Percentiles rank a stretch among this genome's conserved stretches.
phyloP scores from a whole-genome alignment of 352 stramenopile genomes.

The Pythium scleroteichum region DNA sequence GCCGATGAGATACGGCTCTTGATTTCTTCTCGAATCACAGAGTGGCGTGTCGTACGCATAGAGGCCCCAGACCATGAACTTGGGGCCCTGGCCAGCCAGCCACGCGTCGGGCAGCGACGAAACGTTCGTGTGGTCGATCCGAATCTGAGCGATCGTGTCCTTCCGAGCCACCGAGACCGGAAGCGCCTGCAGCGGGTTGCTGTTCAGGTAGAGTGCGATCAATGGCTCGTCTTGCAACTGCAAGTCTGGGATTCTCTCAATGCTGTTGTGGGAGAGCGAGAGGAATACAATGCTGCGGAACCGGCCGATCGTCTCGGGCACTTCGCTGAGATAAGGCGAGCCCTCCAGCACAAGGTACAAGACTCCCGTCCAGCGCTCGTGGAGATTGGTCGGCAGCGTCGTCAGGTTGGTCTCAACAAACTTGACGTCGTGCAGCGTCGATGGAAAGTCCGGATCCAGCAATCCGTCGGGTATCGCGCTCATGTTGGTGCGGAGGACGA shows the following conservation, averaged over 20 bases:
- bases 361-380: not conserved
- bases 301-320: not conserved
- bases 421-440: constrained; percentile 8
- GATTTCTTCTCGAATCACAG: not conserved
- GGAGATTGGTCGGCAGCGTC: not conserved
- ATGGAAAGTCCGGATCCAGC: not conserved
- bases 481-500: constrained; percentile 5
- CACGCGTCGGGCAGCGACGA: not conserved
- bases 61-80: not conserved
- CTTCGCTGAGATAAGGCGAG: not conserved
- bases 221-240: not conserved
- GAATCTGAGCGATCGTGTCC: not conserved
- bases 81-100: not conserved
- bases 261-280: not conserved
- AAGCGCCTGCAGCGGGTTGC: not conserved
- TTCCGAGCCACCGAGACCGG: not conserved
- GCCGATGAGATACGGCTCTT: not conserved
- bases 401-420: constrained; percentile 17
- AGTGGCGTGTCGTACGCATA: not conserved
- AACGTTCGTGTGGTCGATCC: not conserved
- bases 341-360: not conserved
- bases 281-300: not conserved
- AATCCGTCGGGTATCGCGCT: constrained; percentile 8
- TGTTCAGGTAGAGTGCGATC: not conserved
- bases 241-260: not conserved